Conservation (phyloP, 345 rosid species). For the Adansonia digitata region DNA sequence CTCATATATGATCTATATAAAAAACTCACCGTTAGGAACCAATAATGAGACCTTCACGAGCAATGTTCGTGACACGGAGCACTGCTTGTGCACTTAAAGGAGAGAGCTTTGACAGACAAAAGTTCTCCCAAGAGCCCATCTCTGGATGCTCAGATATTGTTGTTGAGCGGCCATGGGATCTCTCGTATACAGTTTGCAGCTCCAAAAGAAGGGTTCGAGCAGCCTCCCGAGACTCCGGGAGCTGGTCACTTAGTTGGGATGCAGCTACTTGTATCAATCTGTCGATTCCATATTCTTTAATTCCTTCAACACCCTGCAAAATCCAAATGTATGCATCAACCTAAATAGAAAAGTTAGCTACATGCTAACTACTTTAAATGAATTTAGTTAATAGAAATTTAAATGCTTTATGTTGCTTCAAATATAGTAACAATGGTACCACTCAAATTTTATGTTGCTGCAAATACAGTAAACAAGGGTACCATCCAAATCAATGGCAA, state of each 20-base stretch:
- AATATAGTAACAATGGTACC: neutral
- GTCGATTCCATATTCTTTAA: constrained; percentile 74
- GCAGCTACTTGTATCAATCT: constrained; percentile 77
- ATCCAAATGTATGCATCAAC: neutral
- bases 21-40: constrained; percentile 37
- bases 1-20: neutral
- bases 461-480: neutral
- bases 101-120: constrained; percentile 77
- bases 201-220: constrained; percentile 80
- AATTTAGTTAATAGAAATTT: neutral
- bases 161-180: constrained; percentile 32
- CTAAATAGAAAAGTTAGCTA: neutral
- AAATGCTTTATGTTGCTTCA: neutral
- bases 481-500: constrained; percentile 1
- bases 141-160: constrained; percentile 41
- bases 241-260: constrained; percentile 88
- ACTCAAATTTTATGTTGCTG: neutral
- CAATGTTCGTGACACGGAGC: constrained; percentile 68
- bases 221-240: constrained; percentile 94
- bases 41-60: constrained; percentile 51
- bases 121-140: constrained; percentile 63
- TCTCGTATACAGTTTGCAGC: constrained; percentile 66
- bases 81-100: constrained; percentile 87
- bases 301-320: constrained; percentile 79
- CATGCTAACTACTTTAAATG: neutral